Conservation (phyloP, 2,329 filamentous ascomycete species). For the Xylariaceae sp. region DNA sequence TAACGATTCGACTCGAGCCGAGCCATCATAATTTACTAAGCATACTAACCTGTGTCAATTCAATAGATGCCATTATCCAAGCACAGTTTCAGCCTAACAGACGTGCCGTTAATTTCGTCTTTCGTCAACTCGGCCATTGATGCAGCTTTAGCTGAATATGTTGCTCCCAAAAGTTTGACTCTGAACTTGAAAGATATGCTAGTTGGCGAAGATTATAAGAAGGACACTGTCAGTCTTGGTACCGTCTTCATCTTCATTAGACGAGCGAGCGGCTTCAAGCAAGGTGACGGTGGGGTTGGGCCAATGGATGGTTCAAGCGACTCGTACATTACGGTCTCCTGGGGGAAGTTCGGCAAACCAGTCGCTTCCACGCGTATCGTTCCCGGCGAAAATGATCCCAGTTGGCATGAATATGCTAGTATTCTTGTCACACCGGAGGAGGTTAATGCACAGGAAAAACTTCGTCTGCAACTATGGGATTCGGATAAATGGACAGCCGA, state of each 20-base stretch:
- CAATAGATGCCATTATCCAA: constrained; percentile 60
- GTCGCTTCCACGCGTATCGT: constrained; percentile 66
- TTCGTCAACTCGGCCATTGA: constrained; percentile 75
- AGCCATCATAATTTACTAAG: no score
- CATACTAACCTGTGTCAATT: no score
- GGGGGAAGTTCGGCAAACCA: constrained; percentile 74
- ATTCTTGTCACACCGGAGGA: constrained; percentile 70
- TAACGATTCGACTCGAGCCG: no score
- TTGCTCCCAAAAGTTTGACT: constrained; percentile 72
- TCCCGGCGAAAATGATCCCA: constrained; percentile 62
- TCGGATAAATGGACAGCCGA: constrained; percentile 70
- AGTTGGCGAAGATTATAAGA: constrained; percentile 75
- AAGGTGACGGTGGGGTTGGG: constrained; percentile 63
- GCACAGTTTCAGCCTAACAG: constrained; percentile 70
- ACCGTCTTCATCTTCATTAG: constrained; percentile 66
- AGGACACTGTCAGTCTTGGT: constrained; percentile 64
- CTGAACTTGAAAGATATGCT: constrained; percentile 76
- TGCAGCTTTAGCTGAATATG: constrained; percentile 71
- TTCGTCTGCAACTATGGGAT: constrained; percentile 73
- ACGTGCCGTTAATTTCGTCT: constrained; percentile 69
- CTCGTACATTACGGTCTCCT: constrained; percentile 69
- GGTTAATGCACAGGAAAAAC: constrained; percentile 66
- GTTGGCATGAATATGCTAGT: constrained; percentile 68
- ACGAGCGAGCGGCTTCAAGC: constrained; percentile 67
- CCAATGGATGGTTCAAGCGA: constrained; percentile 64